Evolutionary conservation across 2,329 filamentous ascomycete genomes (phyloP), one percentile per base, ranked within the genome.

Genomic region (Colletotrichum theobromicola): DNA sequence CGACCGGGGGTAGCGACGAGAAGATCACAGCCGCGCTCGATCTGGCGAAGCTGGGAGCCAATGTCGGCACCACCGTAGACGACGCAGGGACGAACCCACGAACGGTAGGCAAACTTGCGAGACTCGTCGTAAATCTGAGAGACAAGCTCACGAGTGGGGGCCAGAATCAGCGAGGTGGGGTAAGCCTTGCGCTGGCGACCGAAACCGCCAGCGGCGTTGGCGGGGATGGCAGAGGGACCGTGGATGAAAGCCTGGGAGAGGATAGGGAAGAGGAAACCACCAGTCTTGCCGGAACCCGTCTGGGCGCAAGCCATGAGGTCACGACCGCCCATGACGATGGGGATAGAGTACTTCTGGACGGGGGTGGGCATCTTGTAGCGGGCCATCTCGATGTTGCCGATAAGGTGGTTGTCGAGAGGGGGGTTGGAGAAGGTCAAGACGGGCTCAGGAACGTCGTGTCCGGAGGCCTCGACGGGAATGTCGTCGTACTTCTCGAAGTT

Each of bases 401-500:
- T 89, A 62, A 99, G 90, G 83, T 98, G 97, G 84, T 98, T 94
- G 82, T 99, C 97, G 79, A 99, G 91, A 81, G 97, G 97, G 78
- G 97, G 97, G 87, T 97, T 98, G 83, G 92, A 95, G 91, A 99
- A 99, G 76, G 92, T 90, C 78, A 93, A 93, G 79, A 98, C 95
- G 53, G 96, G 94, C 82, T 98, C 97, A 60, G 97, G 97, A 67
- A 98, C 95, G 82, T 98, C 92, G 68, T 95, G 93, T 75, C 97
- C 97, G 75, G 96, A 98, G 77, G 97, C 97, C 87, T 98, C 97
- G 78, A 99, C 97, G 70, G 97, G 97, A 79, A 99, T 99, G 85
- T 99, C 97, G 83, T 99, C 97, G 87, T 99, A 99, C 90, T 99
- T 99, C 89, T 98, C 94, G 84, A 99, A 99, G 91, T 99, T 99